A percentile compares a stretch with the other conserved stretches of the same genome.
Conservation (phyloP, 352 stramenopile species). For the Thalassiosira delicatula region DNA sequence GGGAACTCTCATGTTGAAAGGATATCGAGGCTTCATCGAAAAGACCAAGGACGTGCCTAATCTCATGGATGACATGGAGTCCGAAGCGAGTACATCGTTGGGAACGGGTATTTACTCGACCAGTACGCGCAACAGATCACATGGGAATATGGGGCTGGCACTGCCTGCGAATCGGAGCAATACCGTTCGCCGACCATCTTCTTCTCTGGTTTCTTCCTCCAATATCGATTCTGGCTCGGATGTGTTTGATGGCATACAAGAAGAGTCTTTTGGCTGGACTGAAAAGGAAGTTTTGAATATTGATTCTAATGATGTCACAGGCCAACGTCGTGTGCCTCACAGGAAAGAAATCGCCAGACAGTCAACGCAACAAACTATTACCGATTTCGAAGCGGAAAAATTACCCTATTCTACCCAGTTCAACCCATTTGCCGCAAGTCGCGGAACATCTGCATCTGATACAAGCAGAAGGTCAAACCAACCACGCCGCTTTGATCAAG, state of each 20-base stretch:
- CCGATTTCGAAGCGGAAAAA: constrained; percentile 33
- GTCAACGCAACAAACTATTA: constrained; percentile 12
- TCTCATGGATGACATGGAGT: constrained; percentile 80
- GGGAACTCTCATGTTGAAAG: constrained; percentile 39
- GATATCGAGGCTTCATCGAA: constrained; percentile 78
- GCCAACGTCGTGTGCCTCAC: too few relatives aligned
- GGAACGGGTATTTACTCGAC: constrained; percentile 42
- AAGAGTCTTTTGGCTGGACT: constrained; percentile 34
- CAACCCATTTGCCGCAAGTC: constrained; percentile 49
- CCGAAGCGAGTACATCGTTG: constrained; percentile 55
- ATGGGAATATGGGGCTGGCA: constrained; percentile 32
- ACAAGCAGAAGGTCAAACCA: not conserved
- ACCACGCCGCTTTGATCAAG: not conserved
- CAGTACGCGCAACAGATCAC: not conserved
- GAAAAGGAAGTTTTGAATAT: constrained; percentile 46
- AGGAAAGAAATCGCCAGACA: too few relatives aligned
- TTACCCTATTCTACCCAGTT: constrained; percentile 56
- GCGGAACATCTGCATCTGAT: not conserved
- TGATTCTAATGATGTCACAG: too few relatives aligned
- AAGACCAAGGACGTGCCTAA: constrained; percentile 82
- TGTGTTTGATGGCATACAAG: constrained; percentile 68
- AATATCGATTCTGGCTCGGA: constrained; percentile 58
- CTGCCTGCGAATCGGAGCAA: constrained; percentile 19
- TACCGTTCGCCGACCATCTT: constrained; percentile 22
- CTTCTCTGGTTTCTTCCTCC: constrained; percentile 30